Evolutionary conservation across 192 early-diverging fungal species (phyloP).

Genomic region (Phycomyces blakesleeanus): DNA sequence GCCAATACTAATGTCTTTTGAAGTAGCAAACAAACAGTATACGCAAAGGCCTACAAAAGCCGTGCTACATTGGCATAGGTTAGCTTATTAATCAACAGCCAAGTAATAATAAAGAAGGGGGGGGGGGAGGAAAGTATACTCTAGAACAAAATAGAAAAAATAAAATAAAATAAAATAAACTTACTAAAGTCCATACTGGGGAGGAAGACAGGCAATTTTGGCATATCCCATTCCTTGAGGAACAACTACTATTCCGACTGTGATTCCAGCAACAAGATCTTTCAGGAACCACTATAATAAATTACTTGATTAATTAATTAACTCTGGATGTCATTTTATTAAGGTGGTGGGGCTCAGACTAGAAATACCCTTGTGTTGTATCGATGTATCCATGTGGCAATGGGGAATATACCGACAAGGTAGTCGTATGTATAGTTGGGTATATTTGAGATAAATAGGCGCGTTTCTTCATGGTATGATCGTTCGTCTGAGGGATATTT

Average conservation of each 20-base stretch:
- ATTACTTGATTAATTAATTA: neutral
- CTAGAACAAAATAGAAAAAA: no score
- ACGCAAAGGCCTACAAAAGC: conserved; percentile 61
- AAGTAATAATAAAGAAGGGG: neutral
- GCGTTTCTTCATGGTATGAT: conserved; percentile 10
- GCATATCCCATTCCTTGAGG: conserved; percentile 73
- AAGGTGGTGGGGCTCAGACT: neutral
- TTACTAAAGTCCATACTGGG: conserved; percentile 9
- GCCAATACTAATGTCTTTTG: conserved; percentile 72
- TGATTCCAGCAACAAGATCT: conserved; percentile 66
- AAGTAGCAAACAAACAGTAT: conserved; percentile 71
- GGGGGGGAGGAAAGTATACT: no score
- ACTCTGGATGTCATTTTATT: neutral
- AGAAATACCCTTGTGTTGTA: conserved; percentile 20
- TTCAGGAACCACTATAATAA: conserved; percentile 34
- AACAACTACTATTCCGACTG: conserved; percentile 70
- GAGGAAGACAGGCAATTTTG: conserved; percentile 59
- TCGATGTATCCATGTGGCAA: conserved; percentile 30
- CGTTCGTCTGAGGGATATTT: no score
- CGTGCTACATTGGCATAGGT: no score
- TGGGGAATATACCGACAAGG: conserved; percentile 24
- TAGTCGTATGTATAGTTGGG: conserved; percentile 18
- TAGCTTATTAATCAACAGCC: neutral
- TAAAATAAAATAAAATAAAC: no score
- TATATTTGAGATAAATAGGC: neutral